These are phyloP conservation scores for Cyberlindnera xylosilytica DNA, from an alignment of 805 yeast genomes.

Conservation along the genomic window DNA sequence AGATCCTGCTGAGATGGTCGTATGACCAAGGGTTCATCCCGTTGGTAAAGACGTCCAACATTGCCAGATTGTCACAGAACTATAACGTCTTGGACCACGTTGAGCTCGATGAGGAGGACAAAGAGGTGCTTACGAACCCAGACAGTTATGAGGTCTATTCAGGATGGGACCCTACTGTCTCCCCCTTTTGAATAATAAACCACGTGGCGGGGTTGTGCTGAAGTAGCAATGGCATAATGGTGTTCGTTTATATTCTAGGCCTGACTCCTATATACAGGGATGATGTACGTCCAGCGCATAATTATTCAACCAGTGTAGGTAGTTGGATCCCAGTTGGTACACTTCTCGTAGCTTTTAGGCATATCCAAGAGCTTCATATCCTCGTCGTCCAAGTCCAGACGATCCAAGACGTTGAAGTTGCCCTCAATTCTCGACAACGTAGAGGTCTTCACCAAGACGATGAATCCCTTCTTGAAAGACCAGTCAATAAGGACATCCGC, in stretches of 20 bases:
- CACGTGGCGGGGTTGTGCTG: too few species aligned
- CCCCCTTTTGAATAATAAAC: too few species aligned
- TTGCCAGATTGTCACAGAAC: slow-evolving; percentile 51
- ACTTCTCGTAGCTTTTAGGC: slow-evolving; percentile 19
- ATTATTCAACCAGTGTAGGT: slow-evolving; percentile 56
- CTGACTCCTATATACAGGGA: too few species aligned
- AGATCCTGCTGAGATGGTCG: slow-evolving; percentile 71
- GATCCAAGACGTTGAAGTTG: slow-evolving; percentile 20
- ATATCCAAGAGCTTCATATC: slow-evolving; percentile 18
- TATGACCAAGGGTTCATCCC: slow-evolving; percentile 69
- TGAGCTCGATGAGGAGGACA: slow-evolving; percentile 40
- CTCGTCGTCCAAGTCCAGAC: slow-evolving; percentile 22
- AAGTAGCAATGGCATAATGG: too few species aligned
- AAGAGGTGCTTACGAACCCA: slow-evolving; percentile 43
- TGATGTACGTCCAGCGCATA: too few species aligned
- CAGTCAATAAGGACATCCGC: slow-evolving; percentile 22
- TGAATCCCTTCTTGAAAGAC: slow-evolving; percentile 25
- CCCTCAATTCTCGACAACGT: slow-evolving; percentile 16
- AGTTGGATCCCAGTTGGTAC: neutral
- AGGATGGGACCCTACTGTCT: too few species aligned
- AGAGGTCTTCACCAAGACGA: slow-evolving; percentile 23
- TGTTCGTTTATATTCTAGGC: too few species aligned
- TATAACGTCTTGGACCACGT: slow-evolving; percentile 49
- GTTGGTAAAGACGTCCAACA: slow-evolving; percentile 60
- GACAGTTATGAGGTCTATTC: slow-evolving; percentile 48